Evolutionary conservation across 768 basidiomycete species (phyloP).

Genomic region (Phallus indusiatus): DNA sequence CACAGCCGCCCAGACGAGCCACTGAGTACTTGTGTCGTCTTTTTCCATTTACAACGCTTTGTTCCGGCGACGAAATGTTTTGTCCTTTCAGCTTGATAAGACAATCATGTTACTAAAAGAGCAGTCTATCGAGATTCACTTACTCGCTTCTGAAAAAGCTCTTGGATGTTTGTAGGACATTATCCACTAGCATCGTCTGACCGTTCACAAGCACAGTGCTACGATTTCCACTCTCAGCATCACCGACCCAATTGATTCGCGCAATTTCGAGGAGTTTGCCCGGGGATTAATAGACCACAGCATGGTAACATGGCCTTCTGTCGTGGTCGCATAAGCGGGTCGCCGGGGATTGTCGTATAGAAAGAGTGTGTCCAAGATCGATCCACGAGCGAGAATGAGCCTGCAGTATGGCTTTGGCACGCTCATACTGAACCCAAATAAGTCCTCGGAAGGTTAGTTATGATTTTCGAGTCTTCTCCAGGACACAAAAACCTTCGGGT

Average conservation of each 20-base stretch:
- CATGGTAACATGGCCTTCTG: constrained; percentile 2
- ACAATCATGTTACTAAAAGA: background rate
- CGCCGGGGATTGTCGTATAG: background rate
- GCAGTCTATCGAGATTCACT: background rate
- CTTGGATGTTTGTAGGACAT: constrained; percentile 3
- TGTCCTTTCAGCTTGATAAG: background rate
- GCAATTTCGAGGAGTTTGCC: constrained; percentile 6
- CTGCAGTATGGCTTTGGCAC: background rate
- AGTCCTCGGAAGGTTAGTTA: background rate
- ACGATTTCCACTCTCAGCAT: background rate
- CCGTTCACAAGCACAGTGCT: constrained; percentile 3
- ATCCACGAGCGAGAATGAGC: background rate
- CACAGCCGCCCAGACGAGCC: background rate
- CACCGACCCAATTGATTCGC: constrained; percentile 3
- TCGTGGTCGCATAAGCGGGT: constrained; percentile 8
- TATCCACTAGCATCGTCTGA: constrained; percentile 6
- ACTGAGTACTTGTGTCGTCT: background rate
- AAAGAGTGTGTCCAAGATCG: constrained; percentile 7
- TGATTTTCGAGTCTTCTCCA: background rate
- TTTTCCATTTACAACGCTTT: constrained; percentile 7
- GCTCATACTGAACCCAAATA: background rate
- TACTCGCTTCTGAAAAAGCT: constrained; percentile 9
- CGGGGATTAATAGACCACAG: constrained; percentile 4
- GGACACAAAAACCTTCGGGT: background rate
- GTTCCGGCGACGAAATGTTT: constrained; percentile 4